Base-by-base conservation (phyloP, 2,329 filamentous ascomycete species). In the Fusarium sp. region DNA sequence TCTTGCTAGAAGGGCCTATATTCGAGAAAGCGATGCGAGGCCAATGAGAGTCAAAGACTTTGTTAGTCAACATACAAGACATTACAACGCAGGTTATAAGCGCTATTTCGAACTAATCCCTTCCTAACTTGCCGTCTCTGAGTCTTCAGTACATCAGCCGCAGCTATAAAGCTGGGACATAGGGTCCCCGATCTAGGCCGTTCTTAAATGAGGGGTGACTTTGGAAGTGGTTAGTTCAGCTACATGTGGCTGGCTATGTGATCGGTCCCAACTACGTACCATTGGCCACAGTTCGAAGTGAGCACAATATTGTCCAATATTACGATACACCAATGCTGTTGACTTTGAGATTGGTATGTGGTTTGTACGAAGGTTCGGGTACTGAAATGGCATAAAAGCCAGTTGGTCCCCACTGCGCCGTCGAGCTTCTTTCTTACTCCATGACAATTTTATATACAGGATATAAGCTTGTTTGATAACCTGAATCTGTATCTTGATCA, bases 51-150 rank as follows among this genome's bases (percentile, higher is more conserved):
- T 16, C 3, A 30, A 20, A 7, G 14, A 4, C 11, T 48, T 22
- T 16, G 4, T 5, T 7, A 78, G 14, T 81, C 65, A 25, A 73
- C 54, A 5, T 30, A 14, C 3, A 24, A 32, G 6, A 4, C 14
- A 18, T 18, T 3, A 16, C 7, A 30, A 16, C 22, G 14, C 3
- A 32, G 10, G 14, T 13, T 8, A 1, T 18, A 16, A 18, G 8
- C 16, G 8, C 32, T 4, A 34, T 34, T 18, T 5, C 4, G 9
- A 3, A 34, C 32, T 6, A 10, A 34, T 10, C 3, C 9, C 2
- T 18, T 18, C 34, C n/a, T 9, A 37, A n/a, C 6, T 4, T n/a
- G 18, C 6, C 34, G 4, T 10, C 11, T 2, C 34, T n/a, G 18
- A 37, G 34, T 37, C 9, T 18, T 37, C 18, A 2, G 9, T n/a